Conservation (phyloP, 75 land plant genomes). For the Sequoia sempervirens region DNA sequence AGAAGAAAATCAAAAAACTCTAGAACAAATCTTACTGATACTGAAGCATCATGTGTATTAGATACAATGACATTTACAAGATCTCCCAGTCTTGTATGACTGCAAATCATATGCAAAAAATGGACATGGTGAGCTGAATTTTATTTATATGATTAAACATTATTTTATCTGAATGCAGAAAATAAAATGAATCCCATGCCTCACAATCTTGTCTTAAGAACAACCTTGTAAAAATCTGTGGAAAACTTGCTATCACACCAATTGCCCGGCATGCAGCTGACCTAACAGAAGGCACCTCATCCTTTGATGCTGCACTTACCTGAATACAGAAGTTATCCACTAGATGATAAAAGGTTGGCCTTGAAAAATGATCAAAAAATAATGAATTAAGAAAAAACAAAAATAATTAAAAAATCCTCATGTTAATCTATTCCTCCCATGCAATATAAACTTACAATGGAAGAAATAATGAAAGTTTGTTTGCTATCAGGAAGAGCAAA, state of each 20-base stretch:
- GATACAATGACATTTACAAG: conserved; percentile 13
- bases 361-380: background rate
- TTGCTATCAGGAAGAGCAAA: conserved; percentile 42
- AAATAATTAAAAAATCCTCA: background rate
- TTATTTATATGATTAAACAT: background rate
- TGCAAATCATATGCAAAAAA: conserved; percentile 2
- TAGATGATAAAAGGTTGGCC: background rate
- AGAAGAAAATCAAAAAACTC: background rate
- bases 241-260: conserved; percentile 83
- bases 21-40: conserved; percentile 11
- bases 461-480: conserved; percentile 54
- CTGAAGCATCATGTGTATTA: conserved; percentile 9
- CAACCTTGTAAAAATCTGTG: conserved; percentile 58
- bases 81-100: conserved; percentile 1
- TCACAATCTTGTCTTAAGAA: background rate
- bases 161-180: background rate
- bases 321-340: conserved; percentile 12
- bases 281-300: conserved; percentile 76
- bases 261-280: conserved; percentile 97
- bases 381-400: background rate
- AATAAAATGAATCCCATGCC: background rate
- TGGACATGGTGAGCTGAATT: background rate
- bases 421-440: background rate
- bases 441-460: conserved; percentile 46
- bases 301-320: conserved; percentile 58